Percentiles rank a stretch among this genome's conserved stretches.
Evolutionary conservation across 192 early-diverging fungal species (phyloP).

Genomic region (Mortierella alpina): DNA sequence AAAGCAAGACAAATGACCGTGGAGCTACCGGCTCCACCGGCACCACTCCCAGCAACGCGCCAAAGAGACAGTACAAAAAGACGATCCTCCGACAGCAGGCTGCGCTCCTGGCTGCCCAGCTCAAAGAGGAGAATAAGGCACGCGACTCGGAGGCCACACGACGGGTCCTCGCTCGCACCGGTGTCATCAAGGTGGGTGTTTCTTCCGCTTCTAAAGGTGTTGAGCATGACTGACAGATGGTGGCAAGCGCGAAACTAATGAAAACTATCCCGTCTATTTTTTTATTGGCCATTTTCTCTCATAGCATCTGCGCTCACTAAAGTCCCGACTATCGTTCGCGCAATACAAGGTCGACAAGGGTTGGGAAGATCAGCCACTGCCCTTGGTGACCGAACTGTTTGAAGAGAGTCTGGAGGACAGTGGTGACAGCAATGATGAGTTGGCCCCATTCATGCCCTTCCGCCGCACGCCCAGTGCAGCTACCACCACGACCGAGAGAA

Average conservation of each 20-base stretch:
- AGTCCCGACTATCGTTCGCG: conserved; percentile 5
- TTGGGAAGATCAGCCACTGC: conserved; percentile 42
- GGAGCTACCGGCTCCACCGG: neutral
- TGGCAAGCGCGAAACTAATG: neutral
- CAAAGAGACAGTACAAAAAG: conserved; percentile 43
- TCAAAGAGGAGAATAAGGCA: conserved; percentile 38
- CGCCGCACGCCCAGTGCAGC: neutral
- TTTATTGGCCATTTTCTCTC: neutral
- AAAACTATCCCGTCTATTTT: neutral
- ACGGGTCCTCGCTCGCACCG: conserved; percentile 17
- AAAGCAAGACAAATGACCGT: neutral
- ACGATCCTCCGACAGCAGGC: conserved; percentile 48
- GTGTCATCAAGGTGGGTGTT: conserved; percentile 21
- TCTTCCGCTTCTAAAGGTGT: too few relatives aligned
- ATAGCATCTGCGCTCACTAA: conserved; percentile 9
- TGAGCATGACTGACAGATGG: too few relatives aligned
- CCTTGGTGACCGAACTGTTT: conserved; percentile 37
- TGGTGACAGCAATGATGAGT: conserved; percentile 7
- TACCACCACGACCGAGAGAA: neutral
- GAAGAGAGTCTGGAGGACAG: conserved; percentile 25
- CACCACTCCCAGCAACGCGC: neutral
- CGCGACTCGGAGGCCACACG: conserved; percentile 36
- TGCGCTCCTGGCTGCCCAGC: conserved; percentile 36
- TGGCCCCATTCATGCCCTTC: too few relatives aligned
- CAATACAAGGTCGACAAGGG: conserved; percentile 30